These are phyloP conservation scores for Porphyra umbilicalis DNA, from an alignment of 31 red algal species.

Conservation along the genomic window DNA sequence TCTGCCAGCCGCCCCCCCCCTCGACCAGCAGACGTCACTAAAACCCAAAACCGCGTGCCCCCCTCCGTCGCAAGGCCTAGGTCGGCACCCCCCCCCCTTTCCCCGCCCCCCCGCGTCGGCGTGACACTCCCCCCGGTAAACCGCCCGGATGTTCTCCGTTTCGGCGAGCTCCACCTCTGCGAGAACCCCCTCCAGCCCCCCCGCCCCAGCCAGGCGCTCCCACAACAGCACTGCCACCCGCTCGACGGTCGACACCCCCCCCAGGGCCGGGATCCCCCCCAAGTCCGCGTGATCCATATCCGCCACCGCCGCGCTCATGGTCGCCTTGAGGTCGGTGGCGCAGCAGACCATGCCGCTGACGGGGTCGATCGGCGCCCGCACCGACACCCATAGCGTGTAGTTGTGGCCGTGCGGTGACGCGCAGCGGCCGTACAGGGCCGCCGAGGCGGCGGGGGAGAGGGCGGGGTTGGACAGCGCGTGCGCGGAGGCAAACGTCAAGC, in stretches of 20 bases:
- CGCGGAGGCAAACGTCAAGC: not conserved
- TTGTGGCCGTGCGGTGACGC: slow-evolving; percentile 8
- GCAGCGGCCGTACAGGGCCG: slow-evolving; percentile 4
- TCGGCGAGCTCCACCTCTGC: not conserved
- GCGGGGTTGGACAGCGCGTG: not conserved
- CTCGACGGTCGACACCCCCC: not conserved
- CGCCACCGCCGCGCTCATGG: not conserved
- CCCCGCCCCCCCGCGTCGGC: no score
- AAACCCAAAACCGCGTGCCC: no score
- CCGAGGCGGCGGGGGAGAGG: not conserved
- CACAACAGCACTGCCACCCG: not conserved
- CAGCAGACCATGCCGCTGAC: slow-evolving; percentile 4
- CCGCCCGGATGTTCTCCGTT: not conserved
- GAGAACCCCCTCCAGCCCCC: not conserved
- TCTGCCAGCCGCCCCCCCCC: no score
- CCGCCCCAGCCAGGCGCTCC: not conserved
- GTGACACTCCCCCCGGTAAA: not conserved
- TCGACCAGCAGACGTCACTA: no score
- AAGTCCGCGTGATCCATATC: not conserved
- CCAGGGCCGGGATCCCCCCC: not conserved
- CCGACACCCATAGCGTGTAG: slow-evolving; percentile 12
- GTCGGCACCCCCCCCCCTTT: no score
- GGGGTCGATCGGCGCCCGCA: not conserved
- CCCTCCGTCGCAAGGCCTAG: no score
- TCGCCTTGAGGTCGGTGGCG: not conserved